phyloP scores from a whole-genome alignment of 1,139 yeast species.

The Sugiyamaella neomexicana region DNA sequence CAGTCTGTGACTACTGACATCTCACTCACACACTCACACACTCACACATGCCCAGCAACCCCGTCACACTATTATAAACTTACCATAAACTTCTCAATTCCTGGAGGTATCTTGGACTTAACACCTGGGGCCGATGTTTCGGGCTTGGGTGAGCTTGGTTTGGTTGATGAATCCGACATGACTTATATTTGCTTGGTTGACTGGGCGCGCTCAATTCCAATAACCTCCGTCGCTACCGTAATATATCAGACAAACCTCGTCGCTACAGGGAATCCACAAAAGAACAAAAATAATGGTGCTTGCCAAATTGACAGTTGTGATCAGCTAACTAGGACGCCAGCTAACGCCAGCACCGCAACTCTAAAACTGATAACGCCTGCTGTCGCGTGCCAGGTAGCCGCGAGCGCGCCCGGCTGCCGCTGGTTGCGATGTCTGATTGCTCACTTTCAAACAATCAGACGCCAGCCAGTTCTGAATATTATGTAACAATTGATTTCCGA shows the following conservation, averaged over 20 bases:
- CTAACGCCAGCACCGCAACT: neutral
- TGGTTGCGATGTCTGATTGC: neutral
- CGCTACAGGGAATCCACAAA: neutral
- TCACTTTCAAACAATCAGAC: too few species aligned
- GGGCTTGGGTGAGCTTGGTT: neutral
- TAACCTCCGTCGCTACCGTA: neutral
- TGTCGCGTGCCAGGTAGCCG: neutral
- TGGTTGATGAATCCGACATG: constrained; percentile 2
- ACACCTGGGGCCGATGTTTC: neutral
- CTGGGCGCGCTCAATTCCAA: too few species aligned
- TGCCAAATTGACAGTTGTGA: neutral
- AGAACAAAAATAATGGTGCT: neutral
- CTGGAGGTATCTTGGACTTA: neutral
- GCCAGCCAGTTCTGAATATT: too few species aligned
- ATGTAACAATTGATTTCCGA: too few species aligned
- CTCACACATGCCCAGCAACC: too few species aligned
- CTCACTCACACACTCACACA: too few species aligned
- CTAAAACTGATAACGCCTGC: neutral
- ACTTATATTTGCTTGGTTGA: neutral
- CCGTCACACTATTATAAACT: too few species aligned
- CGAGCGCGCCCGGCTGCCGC: neutral
- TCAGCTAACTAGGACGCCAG: neutral
- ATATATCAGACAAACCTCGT: neutral
- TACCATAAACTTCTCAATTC: neutral
- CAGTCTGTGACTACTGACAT: too few species aligned